Conservation (phyloP, 495 filamentous ascomycete genomes). For the Ascodesmis nigricans region DNA sequence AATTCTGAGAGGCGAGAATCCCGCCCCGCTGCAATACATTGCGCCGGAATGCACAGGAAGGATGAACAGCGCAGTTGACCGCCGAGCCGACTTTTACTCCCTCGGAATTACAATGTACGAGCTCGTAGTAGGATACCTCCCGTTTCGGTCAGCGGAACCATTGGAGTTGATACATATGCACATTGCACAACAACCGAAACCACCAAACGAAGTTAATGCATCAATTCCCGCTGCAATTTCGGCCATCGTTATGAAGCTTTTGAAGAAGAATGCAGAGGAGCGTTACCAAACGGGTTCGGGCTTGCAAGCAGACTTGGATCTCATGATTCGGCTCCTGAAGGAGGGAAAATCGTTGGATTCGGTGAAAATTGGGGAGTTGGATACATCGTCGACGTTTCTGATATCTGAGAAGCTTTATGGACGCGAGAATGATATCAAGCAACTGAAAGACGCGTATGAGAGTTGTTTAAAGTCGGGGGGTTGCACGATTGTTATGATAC, state of each 20-base stretch:
- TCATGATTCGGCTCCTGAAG: slow-evolving; percentile 35
- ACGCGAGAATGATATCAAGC: slow-evolving; percentile 16
- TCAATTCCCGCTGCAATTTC: slow-evolving; percentile 40
- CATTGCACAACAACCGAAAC: slow-evolving; percentile 20
- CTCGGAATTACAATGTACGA: slow-evolving; percentile 20
- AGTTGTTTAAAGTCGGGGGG: slow-evolving; percentile 15
- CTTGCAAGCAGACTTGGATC: slow-evolving; percentile 42
- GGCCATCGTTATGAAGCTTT: slow-evolving; percentile 45
- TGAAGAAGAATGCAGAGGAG: slow-evolving; percentile 45
- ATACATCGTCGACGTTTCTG: slow-evolving; percentile 20
- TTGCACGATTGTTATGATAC: slow-evolving; percentile 18
- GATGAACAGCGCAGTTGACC: slow-evolving; percentile 22
- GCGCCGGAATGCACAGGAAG: slow-evolving; percentile 21
- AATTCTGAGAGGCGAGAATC: slow-evolving; percentile 20
- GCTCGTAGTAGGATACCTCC: slow-evolving; percentile 19
- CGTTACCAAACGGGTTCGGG: slow-evolving; percentile 48
- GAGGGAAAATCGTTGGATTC: slow-evolving; percentile 30
- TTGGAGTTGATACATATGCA: slow-evolving; percentile 21
- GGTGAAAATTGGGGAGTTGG: slow-evolving; percentile 19
- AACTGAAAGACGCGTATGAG: slow-evolving; percentile 14
- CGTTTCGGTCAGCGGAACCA: slow-evolving; percentile 18
- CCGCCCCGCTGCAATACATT: slow-evolving; percentile 20
- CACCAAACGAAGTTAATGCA: slow-evolving; percentile 20
- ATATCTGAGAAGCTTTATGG: slow-evolving; percentile 21
- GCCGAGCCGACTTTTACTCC: slow-evolving; percentile 21